Conservation (phyloP, 805 yeast species). For the Ogataea pignaliae region DNA sequence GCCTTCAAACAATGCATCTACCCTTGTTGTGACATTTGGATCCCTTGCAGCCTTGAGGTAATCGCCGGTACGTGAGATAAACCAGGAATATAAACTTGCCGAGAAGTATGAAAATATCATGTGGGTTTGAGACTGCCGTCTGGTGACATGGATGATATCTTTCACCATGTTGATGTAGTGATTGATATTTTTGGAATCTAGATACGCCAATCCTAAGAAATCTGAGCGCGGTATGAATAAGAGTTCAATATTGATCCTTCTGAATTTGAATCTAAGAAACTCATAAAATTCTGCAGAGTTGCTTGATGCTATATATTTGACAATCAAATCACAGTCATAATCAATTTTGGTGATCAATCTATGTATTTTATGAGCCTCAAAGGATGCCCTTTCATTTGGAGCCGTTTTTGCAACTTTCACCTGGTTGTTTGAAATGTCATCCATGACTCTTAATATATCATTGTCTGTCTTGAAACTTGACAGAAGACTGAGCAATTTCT, state of each 20-base stretch:
- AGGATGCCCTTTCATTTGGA: slow-evolving; percentile 14
- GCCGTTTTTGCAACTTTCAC: slow-evolving; percentile 6
- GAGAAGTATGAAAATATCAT: slow-evolving; percentile 41
- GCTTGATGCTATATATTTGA: slow-evolving; percentile 46
- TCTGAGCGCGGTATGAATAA: slow-evolving; percentile 42
- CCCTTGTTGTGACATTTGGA: slow-evolving; percentile 16
- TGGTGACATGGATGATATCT: slow-evolving; percentile 32
- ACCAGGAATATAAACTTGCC: slow-evolving; percentile 46
- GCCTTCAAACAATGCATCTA: slow-evolving; percentile 35
- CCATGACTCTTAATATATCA: slow-evolving; percentile 23
- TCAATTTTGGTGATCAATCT: slow-evolving; percentile 33
- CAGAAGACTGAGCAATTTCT: slow-evolving; percentile 10
- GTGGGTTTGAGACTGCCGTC: slow-evolving; percentile 42
- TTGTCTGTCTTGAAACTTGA: slow-evolving; percentile 16
- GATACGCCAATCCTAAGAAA: slow-evolving; percentile 37
- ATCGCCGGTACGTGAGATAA: slow-evolving; percentile 43
- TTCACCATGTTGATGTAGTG: slow-evolving; percentile 37
- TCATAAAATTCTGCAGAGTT: slow-evolving; percentile 41
- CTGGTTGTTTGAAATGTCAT: slow-evolving; percentile 10
- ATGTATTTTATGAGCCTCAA: slow-evolving; percentile 9
- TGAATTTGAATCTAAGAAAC: slow-evolving; percentile 29
- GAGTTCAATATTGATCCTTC: slow-evolving; percentile 28
- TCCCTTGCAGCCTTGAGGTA: slow-evolving; percentile 27
- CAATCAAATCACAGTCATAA: slow-evolving; percentile 34
- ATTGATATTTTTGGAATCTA: slow-evolving; percentile 34